Evolutionary conservation across 2,329 filamentous ascomycete genomes (phyloP), one percentile per base, ranked within the genome.

Genomic region (Nothophaeocryptopus gaeumannii): DNA sequence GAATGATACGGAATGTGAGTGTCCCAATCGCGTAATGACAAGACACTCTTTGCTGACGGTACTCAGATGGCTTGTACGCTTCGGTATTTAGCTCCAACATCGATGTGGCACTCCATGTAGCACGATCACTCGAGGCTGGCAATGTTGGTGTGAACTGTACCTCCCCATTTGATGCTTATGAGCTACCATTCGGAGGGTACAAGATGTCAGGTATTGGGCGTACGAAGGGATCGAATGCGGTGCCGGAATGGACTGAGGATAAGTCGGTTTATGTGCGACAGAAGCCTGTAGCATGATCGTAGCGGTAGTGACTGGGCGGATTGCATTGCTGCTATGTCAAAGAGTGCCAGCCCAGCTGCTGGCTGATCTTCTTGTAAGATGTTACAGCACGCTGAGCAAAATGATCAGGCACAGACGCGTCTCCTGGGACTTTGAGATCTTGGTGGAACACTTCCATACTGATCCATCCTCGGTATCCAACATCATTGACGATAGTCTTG

Each of bases 401-500:
- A 3, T 26, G 4, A 7, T 26, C 20, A 26, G 20, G 20, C 3
- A 26, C 20, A 7, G 7, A 26, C 7, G 20, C 4, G 4, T 26
- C 7, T 7, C 20, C 20, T 26, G 7, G 20, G 20, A 26, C 20
- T 26, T 26, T 26, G 20, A 40, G n/a, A 2, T 40, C 39, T 9
- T 26, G 39, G 15, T 40, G 15, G 8, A 88, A 89, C 12, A 89
- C 68, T 71, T 89, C 85, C 59, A 86, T 78, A 60, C 82, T 86
- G 36, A 88, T 74, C 81, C 83, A 88, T 1, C 85, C 85, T 45
- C 80, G 70, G 56, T 80, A 89, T 0, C 82, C 82, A 0, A 86
- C 71, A 0, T 78, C 79, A 8, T 81, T 74, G 26, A 88, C 74
- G 41, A 89, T 78, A 0, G 81, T 77, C 33, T 75, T 67, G 0